Base-by-base conservation (phyloP, 495 filamentous ascomycete genomes). In the Hyaloscypha hepaticicola region DNA sequence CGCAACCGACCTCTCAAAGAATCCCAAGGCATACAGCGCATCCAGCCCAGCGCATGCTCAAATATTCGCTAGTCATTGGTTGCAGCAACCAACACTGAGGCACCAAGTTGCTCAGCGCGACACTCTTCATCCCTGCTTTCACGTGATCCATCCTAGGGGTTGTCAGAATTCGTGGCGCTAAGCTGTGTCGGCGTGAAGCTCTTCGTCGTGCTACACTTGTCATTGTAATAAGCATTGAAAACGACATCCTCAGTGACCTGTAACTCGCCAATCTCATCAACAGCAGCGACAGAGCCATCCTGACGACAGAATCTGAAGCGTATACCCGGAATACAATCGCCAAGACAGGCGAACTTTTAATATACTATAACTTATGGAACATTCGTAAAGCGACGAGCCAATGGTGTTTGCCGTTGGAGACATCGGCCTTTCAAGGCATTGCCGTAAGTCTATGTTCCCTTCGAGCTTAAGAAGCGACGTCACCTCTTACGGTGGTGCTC, bases 141-240 rank as follows among this genome's bases (percentile, higher is more conserved):
- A n/a, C n/a, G n/a, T n/a, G n/a, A n/a, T n/a, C n/a, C n/a, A n/a
- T n/a, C n/a, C n/a, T n/a, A n/a, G n/a, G n/a, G n/a, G n/a, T n/a
- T n/a, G n/a, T n/a, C n/a, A n/a, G n/a, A n/a, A n/a, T n/a, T n/a
- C n/a, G n/a, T n/a, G n/a, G n/a, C n/a, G n/a, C n/a, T n/a, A n/a
- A n/a, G n/a, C n/a, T n/a, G n/a, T n/a, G n/a, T n/a, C 0, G 62
- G 25, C 1, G 86, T 88, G 49, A 93, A 86, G 0, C 87, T 80
- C n/a, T 87, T 78, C 1, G 72, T 75, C 1, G 88, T 92, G 0
- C 80, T 80, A 21, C 81, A 76, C 0, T 80, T 77, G 63, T 90
- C 85, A 66, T 93, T 93, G 66, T 84, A 83, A 70, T 96, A 96
- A 19, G 85, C 84, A 48, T 82, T 75, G 79, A 95, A 96, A 12